These are phyloP conservation scores for Gracilariopsis chorda DNA, from an alignment of 23 red algal species.

Conservation along the genomic window DNA sequence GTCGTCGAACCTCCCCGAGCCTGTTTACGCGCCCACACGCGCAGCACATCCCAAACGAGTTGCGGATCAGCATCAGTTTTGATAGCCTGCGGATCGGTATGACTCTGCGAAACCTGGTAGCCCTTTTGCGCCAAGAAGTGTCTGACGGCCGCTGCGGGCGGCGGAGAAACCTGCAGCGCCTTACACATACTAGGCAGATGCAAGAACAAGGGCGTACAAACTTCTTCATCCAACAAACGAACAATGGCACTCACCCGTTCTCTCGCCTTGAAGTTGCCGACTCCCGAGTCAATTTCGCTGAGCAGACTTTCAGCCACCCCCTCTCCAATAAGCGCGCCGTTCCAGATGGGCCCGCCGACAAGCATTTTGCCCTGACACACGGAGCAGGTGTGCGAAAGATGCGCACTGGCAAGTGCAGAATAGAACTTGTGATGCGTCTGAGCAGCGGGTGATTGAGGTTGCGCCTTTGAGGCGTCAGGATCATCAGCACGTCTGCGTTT, in stretches of 20 bases:
- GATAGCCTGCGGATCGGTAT: constrained; percentile 67
- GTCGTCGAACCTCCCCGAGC: too few relatives aligned
- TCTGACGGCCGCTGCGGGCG: constrained; percentile 63
- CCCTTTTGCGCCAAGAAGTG: constrained; percentile 42
- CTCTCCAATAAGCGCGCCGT: constrained; percentile 59
- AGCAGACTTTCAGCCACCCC: constrained; percentile 53
- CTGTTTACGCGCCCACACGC: constrained; percentile 38
- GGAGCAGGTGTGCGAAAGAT: constrained; percentile 32
- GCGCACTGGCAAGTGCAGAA: background rate
- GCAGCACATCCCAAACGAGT: constrained; percentile 88
- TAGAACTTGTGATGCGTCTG: constrained; percentile 25
- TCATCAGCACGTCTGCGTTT: constrained; percentile 17
- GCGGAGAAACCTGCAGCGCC: constrained; percentile 46
- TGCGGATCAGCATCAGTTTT: constrained; percentile 88
- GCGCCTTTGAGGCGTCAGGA: background rate
- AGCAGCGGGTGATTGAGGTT: background rate
- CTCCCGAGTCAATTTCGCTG: constrained; percentile 36
- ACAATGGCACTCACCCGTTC: constrained; percentile 82
- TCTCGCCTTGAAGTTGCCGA: constrained; percentile 45
- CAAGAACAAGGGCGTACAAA: constrained; percentile 70
- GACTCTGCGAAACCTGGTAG: constrained; percentile 72
- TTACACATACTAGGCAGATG: constrained; percentile 77
- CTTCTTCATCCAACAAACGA: constrained; percentile 72
- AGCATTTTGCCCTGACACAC: constrained; percentile 51
- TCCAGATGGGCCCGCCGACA: constrained; percentile 85